Base-by-base conservation (phyloP, 495 filamentous ascomycete genomes). In the Neurospora sp. region DNA sequence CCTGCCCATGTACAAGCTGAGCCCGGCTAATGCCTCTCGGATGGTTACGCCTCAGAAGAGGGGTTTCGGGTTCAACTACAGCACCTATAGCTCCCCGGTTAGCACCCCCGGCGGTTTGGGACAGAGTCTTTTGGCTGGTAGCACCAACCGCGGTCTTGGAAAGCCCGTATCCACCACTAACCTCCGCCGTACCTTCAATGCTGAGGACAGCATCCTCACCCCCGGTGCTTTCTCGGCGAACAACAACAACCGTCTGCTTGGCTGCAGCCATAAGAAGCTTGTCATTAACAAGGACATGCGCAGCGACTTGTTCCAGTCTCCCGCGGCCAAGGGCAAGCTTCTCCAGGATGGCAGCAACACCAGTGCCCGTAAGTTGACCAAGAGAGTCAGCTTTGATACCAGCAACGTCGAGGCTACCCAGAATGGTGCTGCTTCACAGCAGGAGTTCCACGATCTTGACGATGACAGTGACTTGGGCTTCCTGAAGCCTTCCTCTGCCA, bases 381-480 rank as follows among this genome's bases (percentile, higher is more conserved):
- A 97, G 84, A 89, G 90, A 72, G 96, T 98, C 71, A 97, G 93
- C 82, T 98, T 98, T 77, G 93, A 97, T 77, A 88, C 90, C 11
- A 85, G 84, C 75, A 84, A 83, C 14, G 69, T 82, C 79, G 75
- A 82, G 76, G 74, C 80, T 78, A 39, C 83, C 81, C 74, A 88
- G 82, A 78, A 41, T 14, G 70, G 73, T 38, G 69, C 71, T 18
- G 20, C 76, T 20, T 35, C 62, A 10, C 73, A 74, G 37, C 46
- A 60, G 3, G 70, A 79, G 85, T 11, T 83, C 87, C n/a, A 89
- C 89, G 8, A 88, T 82, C 60, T 40, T 42, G 83, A 90, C 6
- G 89, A 93, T 74, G 91, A 62, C 54, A 62, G 54, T 62, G 54
- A 93, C 74, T 79, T 91, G 75, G 91, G 91, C 27, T 91, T 89